Base-by-base conservation (phyloP, 148 eudicot genomes). In the Silene latifolia region DNA sequence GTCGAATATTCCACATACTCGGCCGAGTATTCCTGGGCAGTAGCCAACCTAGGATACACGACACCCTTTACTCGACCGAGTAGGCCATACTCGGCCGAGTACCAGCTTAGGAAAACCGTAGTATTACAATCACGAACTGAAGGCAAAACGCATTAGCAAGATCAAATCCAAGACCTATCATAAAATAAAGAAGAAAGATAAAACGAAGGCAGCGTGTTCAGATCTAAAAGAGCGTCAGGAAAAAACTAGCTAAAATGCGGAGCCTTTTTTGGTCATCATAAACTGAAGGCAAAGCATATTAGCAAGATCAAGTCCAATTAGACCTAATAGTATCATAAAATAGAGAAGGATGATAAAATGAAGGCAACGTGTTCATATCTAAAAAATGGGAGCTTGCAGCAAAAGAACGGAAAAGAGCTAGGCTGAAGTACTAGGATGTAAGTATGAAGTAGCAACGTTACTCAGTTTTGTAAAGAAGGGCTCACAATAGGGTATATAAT, bases 241-340 rank as follows among this genome's bases (percentile, higher is more conserved):
- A n/a, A n/a, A n/a, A n/a, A n/a, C n/a, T n/a, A n/a, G n/a, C n/a
- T n/a, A n/a, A n/a, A n/a, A n/a, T n/a, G n/a, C n/a, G n/a, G n/a
- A n/a, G n/a, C n/a, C n/a, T n/a, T n/a, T n/a, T n/a, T n/a, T n/a
- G n/a, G n/a, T 73, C 90, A 85, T 21, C 97, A 95, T 77, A 98
- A 95, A 78, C 35, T 95, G 80, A 92, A 95, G 83, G 87, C 90
- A 23, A 95, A 92, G 82, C 92, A 85, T 62, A 48, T 89, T 17
- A 95, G 89, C 74, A 89, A 89, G 75, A 95, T 95, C 25, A 95
- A 95, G 80, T 95, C 98, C 68, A 94, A n/a, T n/a, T n/a, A 94
- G 80, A 85, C 93, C 47, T n/a, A n/a, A n/a, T n/a, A n/a, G n/a
- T 90, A 83, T 77, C 98, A 83, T 78, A 88, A 96, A 3, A 69